A percentile compares a stretch with the other conserved stretches of the same genome.
Evolutionary conservation across 1,139 yeast species (phyloP).

Genomic region (Yamadazyma pseudoaaseri): DNA sequence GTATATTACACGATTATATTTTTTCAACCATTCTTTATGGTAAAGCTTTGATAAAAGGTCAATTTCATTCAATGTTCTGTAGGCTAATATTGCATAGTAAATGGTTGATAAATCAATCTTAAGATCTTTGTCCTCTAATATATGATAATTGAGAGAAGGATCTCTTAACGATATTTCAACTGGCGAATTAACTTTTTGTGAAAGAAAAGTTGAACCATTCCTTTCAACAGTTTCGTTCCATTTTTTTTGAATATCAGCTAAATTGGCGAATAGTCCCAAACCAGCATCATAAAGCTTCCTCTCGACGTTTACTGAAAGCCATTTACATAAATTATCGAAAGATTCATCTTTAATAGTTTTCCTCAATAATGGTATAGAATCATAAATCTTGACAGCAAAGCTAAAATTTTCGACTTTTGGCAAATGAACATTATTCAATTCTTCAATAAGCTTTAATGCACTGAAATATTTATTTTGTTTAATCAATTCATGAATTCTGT

Average conservation of each 20-base stretch:
- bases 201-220: slow-evolving; percentile 36
- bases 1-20: slow-evolving; percentile 69
- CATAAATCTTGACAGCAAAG: slow-evolving; percentile 69
- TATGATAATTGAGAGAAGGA: slow-evolving; percentile 44
- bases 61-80: slow-evolving; percentile 66
- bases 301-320: slow-evolving; percentile 66
- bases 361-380: slow-evolving; percentile 76
- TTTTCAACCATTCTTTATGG: slow-evolving; percentile 70
- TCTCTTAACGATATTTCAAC: slow-evolving; percentile 75
- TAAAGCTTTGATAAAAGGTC: slow-evolving; percentile 61
- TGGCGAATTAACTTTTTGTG: slow-evolving; percentile 79
- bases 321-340: slow-evolving; percentile 66
- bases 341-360: slow-evolving; percentile 78
- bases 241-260: slow-evolving; percentile 50
- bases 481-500: slow-evolving; percentile 80
- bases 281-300: slow-evolving; percentile 64
- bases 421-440: slow-evolving; percentile 62
- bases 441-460: slow-evolving; percentile 82
- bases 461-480: slow-evolving; percentile 75
- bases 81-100: slow-evolving; percentile 82
- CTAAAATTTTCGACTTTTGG: slow-evolving; percentile 73
- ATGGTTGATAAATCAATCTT: slow-evolving; percentile 64
- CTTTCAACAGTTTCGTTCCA: slow-evolving; percentile 51
- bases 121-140: slow-evolving; percentile 44
- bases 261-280: slow-evolving; percentile 52